These are phyloP conservation scores for Dendrothele bispora DNA, from an alignment of 768 basidiomycete species.

Conservation along the genomic window DNA sequence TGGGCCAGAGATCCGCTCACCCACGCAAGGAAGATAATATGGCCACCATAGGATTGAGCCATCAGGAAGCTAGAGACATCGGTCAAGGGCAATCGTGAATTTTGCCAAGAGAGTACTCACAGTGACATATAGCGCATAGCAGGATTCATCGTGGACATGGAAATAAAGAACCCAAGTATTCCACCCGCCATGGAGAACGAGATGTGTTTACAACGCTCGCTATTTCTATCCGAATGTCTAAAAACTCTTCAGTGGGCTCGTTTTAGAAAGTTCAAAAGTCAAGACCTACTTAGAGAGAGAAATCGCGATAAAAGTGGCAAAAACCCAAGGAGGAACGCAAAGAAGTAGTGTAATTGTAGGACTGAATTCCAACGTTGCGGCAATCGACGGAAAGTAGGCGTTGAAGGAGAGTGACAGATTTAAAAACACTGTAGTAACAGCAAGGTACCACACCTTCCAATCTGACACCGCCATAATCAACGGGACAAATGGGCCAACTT, in stretches of 20 bases:
- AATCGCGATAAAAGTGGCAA: conserved; percentile 60
- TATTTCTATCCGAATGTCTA: conserved; percentile 68
- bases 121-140: conserved; percentile 64
- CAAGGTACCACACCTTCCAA: conserved; percentile 63
- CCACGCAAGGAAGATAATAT: conserved; percentile 64
- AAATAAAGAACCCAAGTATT: conserved; percentile 67
- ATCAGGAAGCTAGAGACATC: conserved; percentile 62
- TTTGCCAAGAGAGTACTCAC: conserved; percentile 32
- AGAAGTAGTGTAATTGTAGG: conserved; percentile 54
- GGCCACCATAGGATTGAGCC: conserved; percentile 73
- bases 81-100: neutral
- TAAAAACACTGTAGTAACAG: conserved; percentile 44
- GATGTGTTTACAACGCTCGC: conserved; percentile 75
- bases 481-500: conserved; percentile 29
- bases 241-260: conserved; percentile 5
- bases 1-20: conserved; percentile 48
- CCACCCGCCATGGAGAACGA: conserved; percentile 52
- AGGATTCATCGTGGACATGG: conserved; percentile 61
- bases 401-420: conserved; percentile 53
- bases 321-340: conserved; percentile 67
- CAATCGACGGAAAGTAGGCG: conserved; percentile 58
- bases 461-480: conserved; percentile 52
- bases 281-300: conserved; percentile 43
- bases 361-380: conserved; percentile 55
- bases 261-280: neutral